Conservation (phyloP, 257 asterid genomes). For the Oldenlandia corymbosa region DNA sequence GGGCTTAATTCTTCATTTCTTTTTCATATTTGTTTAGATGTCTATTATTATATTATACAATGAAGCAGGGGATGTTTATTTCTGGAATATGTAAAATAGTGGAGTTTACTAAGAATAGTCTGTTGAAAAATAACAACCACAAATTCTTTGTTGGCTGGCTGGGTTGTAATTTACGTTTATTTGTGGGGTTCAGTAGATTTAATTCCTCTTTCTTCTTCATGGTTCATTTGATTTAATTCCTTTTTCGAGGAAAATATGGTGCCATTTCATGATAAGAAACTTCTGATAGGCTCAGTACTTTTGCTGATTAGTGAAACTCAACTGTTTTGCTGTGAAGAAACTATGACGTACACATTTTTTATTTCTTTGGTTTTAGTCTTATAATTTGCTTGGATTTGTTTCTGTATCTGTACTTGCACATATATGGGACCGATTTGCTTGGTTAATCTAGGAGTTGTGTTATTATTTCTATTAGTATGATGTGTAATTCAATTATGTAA, state of each 20-base stretch:
- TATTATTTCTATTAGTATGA: not conserved
- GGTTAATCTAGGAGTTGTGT: too few species aligned
- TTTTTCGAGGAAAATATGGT: not conserved
- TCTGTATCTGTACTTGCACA: not conserved
- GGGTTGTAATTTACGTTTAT: too few species aligned
- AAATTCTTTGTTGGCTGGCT: too few species aligned
- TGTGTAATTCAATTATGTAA: not conserved
- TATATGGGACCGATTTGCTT: not conserved
- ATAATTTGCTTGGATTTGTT: not conserved
- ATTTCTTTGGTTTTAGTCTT: not conserved
- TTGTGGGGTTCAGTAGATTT: too few species aligned
- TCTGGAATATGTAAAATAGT: too few species aligned
- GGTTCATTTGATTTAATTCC: not conserved
- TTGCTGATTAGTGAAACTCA: not conserved
- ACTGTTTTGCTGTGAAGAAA: not conserved
- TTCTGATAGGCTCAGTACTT: not conserved
- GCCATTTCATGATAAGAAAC: not conserved
- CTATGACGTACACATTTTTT: not conserved
- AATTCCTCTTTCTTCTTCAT: too few species aligned
- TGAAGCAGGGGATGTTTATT: not conserved
- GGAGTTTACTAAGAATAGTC: not conserved
- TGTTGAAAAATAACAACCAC: too few species aligned
- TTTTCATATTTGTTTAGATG: not conserved
- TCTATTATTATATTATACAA: not conserved
- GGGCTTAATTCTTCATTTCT: not conserved